Evolutionary conservation across 1,284 basidiomycete species (phyloP).

Genomic region (Sanghuangporus sanghuang): DNA sequence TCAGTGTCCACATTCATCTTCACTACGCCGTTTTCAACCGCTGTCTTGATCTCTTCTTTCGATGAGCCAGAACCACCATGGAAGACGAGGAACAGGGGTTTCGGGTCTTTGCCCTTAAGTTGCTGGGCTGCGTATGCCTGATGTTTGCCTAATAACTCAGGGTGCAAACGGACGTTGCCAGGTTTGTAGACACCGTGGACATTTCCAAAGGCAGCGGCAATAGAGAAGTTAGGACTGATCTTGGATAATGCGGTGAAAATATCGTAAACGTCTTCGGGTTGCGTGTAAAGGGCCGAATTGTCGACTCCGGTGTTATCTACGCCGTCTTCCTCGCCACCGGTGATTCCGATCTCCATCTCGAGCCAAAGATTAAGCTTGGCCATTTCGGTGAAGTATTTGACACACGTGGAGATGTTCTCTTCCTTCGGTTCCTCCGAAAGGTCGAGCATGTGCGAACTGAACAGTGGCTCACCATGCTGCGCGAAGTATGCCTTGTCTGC

Average conservation of each 20-base stretch:
- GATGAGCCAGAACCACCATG: conserved; percentile 98
- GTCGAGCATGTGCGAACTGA: conserved; percentile 99
- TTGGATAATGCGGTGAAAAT: conserved; percentile 81
- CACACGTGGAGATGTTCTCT: conserved; percentile 93
- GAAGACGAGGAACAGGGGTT: conserved; percentile 99
- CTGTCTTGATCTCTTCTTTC: conserved; percentile 94
- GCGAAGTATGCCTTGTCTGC: conserved; percentile 95
- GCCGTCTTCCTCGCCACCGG: conserved; percentile 98
- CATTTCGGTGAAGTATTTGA: conserved; percentile 96
- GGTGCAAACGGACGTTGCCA: conserved; percentile 89
- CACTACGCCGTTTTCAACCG: conserved; percentile 89
- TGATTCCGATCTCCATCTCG: conserved; percentile 99
- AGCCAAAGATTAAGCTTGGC: conserved; percentile 92
- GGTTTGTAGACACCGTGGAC: conserved; percentile 97
- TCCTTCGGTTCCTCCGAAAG: conserved; percentile 98
- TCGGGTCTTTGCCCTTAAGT: conserved; percentile 59
- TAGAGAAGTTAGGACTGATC: conserved; percentile 93
- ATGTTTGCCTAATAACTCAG: conserved; percentile 91
- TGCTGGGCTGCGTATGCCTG: conserved; percentile 76
- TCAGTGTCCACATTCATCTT: conserved; percentile 98
- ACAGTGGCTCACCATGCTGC: conserved; percentile 85
- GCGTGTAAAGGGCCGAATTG: conserved; percentile 93
- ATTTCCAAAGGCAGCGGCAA: conserved; percentile 96
- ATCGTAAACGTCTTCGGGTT: conserved; percentile 95
- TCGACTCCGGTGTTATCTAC: conserved; percentile 96